Base-by-base conservation (phyloP, 768 basidiomycete species). In the Podaxis sp. region DNA sequence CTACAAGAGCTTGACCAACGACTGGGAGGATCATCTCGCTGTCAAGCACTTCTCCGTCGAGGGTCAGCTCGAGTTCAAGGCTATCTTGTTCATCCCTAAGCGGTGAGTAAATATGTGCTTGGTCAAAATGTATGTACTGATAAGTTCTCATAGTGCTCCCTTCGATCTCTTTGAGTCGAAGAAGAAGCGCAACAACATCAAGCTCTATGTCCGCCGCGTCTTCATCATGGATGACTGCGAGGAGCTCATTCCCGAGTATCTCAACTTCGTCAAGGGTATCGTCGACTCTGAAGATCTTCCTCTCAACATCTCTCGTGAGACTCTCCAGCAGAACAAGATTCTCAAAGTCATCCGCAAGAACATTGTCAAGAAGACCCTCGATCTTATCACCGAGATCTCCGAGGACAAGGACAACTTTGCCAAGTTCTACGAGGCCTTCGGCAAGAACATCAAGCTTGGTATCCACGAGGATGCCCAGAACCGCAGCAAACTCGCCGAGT, bases 141-240 rank as follows among this genome's bases (percentile, higher is more conserved):
- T 59, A 58, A 66, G 37, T 57, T 22, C 15, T 38, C 49, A 2
- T 52, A 95, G 95, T 64, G 97, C 96, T 49, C 97, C 97, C 57
- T 98, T 98, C 79, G 97, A 99, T 73, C 90, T 99, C 75, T 99
- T 99, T 81, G 97, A 99, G 83, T 93, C 92, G 64, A 98, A 99
- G 91, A 98, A 98, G 92, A 98, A 98, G 88, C 93, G 96, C 72
- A 98, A 98, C 87, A 98, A 98, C 91, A 98, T 99, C 86, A 99
- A 99, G 82, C 95, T 99, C 75, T 99, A 98, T 75, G 97, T 99
- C 70, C 94, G 97, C 83, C 94, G 97, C 61, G 96, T 98, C 72
- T 98, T 99, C 85, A 98, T 99, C 86, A 98, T 97, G 94, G 97
- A 99, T 79, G 96, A 97, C 78, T 98, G 96, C 76, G 96, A 98